Conservation (phyloP, 73 alveolate genomes). For the Tetrahymena malaccensis region DNA sequence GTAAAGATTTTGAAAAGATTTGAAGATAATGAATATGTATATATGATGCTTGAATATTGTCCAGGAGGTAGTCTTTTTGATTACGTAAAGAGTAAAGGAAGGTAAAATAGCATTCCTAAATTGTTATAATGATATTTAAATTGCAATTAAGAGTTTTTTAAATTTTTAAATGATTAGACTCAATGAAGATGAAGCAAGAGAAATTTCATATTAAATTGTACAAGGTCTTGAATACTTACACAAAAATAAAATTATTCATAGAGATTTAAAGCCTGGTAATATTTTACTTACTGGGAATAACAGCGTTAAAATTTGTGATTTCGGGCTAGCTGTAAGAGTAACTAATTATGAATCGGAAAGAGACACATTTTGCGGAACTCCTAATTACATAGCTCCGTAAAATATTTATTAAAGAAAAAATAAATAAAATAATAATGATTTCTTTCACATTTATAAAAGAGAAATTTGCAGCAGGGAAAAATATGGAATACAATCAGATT, state of each 20-base stretch:
- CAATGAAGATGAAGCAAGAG: neutral
- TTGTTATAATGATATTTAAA: too few species aligned
- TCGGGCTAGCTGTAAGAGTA: conserved; percentile 69
- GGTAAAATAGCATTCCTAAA: neutral
- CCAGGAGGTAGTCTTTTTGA: neutral
- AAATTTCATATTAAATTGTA: neutral
- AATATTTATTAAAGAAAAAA: neutral
- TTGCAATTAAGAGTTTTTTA: neutral
- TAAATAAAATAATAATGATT: neutral
- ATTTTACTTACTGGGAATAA: conserved; percentile 18
- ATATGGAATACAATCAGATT: conserved; percentile 55
- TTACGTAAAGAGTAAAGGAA: neutral
- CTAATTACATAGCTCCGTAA: conserved; percentile 86
- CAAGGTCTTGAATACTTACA: conserved; percentile 33
- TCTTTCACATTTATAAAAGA: neutral
- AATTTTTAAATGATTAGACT: neutral
- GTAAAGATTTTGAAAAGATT: neutral
- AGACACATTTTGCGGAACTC: conserved; percentile 94
- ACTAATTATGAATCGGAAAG: conserved; percentile 83
- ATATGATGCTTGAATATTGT: conserved; percentile 21
- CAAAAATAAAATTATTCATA: conserved; percentile 27
- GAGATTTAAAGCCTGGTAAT: conserved; percentile 55
- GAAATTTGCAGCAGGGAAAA: conserved; percentile 53
- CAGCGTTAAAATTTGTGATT: conserved; percentile 44
- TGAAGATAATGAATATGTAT: conserved; percentile 15